Conservation (phyloP, 2,329 filamentous ascomycete genomes). For the Chaetomiaceae sp. region DNA sequence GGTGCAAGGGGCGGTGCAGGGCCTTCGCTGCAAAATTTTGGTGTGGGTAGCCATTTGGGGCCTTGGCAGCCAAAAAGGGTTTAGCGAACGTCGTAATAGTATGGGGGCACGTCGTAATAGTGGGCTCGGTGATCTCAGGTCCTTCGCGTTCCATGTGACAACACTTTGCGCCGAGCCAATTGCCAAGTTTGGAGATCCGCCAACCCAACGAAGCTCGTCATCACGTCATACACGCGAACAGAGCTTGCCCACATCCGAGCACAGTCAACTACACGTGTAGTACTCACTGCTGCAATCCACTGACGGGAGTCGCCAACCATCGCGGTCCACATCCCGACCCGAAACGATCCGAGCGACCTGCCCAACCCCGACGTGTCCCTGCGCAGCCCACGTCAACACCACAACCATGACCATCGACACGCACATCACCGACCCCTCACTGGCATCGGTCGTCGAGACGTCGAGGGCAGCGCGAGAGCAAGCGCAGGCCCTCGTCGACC, state of each 20-base stretch:
- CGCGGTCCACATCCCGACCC: conserved; percentile 2
- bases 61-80: no score
- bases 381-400: background rate
- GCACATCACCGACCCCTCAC: conserved; percentile 58
- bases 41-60: no score
- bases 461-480: conserved; percentile 71
- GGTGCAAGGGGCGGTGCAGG: no score
- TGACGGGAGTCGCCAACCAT: conserved; percentile 6
- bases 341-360: background rate
- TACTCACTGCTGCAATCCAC: background rate
- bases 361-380: background rate
- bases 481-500: conserved; percentile 60
- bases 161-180: background rate
- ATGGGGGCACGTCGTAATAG: no score
- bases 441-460: conserved; percentile 65
- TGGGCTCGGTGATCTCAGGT: no score
- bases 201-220: background rate
- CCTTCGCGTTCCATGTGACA: background rate
- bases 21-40: no score
- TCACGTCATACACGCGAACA: background rate
- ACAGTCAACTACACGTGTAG: no score
- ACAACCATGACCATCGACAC: conserved; percentile 13
- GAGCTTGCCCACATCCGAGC: no score
- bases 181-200: background rate
- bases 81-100: no score